A percentile compares a stretch with the other conserved stretches of the same genome.
Evolutionary conservation across 1,284 basidiomycete species (phyloP).

Genomic region (Sanghuangporus weigelae): DNA sequence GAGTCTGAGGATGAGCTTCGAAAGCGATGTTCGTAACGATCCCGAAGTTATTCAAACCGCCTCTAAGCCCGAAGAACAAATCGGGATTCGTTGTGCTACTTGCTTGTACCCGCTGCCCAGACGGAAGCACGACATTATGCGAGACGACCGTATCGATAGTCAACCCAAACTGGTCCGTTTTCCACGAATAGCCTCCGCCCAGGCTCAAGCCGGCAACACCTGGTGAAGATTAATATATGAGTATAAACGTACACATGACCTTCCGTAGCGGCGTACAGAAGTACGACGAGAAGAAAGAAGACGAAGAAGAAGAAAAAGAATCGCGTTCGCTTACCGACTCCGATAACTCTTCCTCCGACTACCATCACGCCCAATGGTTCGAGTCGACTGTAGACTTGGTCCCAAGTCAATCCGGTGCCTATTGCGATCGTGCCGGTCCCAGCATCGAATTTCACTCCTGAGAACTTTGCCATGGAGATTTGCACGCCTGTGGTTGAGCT

Average conservation of each 20-base stretch:
- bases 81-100: slow-evolving; percentile 12
- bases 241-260: neutral
- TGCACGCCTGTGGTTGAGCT: slow-evolving; percentile 24
- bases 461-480: slow-evolving; percentile 23
- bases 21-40: slow-evolving; percentile 13
- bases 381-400: slow-evolving; percentile 22
- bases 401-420: slow-evolving; percentile 23
- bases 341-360: slow-evolving; percentile 22
- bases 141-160: slow-evolving; percentile 16
- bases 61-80: slow-evolving; percentile 17
- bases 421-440: slow-evolving; percentile 15
- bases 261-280: neutral
- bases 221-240: neutral
- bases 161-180: slow-evolving; percentile 16
- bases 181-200: slow-evolving; percentile 18
- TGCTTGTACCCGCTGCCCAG: slow-evolving; percentile 2
- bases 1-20: slow-evolving; percentile 5
- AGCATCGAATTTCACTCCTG: slow-evolving; percentile 16
- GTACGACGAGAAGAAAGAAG: neutral
- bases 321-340: slow-evolving; percentile 15
- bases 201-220: slow-evolving; percentile 14
- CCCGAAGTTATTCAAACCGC: slow-evolving; percentile 18
- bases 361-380: slow-evolving; percentile 19
- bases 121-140: slow-evolving; percentile 12
- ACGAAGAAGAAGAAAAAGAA: neutral